Evolutionary conservation across 495 filamentous ascomycete genomes (phyloP).

Genomic region (Cryomyces antarcticus): DNA sequence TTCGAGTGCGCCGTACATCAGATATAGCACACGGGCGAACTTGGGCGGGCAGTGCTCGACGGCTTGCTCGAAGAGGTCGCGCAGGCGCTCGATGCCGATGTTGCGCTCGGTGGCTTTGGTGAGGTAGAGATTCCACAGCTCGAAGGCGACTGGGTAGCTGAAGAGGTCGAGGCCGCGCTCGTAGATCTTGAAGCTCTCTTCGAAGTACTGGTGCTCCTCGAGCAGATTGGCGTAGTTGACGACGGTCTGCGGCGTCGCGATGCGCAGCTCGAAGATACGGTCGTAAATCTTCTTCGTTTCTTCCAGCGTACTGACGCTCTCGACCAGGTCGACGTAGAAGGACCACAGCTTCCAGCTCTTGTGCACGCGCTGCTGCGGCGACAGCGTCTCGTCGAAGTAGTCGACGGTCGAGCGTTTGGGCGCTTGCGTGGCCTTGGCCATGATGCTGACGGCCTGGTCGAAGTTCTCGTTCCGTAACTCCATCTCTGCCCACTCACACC

Average conservation of each 20-base stretch:
- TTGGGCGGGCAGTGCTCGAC: conserved; percentile 87
- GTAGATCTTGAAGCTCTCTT: conserved; percentile 96
- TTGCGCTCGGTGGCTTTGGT: conserved; percentile 93
- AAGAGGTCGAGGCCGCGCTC: conserved; percentile 93
- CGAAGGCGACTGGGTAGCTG: conserved; percentile 92
- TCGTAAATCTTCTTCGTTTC: conserved; percentile 92
- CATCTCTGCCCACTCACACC: conserved; percentile 98
- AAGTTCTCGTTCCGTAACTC: conserved; percentile 91
- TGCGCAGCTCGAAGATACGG: conserved; percentile 91
- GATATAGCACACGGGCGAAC: conserved; percentile 85
- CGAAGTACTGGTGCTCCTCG: conserved; percentile 88
- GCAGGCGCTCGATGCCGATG: conserved; percentile 80
- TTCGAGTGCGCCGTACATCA: conserved; percentile 97
- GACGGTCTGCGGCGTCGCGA: conserved; percentile 93
- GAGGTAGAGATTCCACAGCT: conserved; percentile 95
- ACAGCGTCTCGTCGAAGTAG: conserved; percentile 90
- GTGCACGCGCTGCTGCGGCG: conserved; percentile 89
- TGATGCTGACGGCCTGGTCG: conserved; percentile 80
- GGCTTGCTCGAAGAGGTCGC: conserved; percentile 94
- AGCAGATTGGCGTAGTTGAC: conserved; percentile 96
- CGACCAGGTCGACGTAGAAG: conserved; percentile 97
- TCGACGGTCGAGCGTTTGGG: conserved; percentile 90
- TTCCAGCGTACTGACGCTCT: conserved; percentile 76
- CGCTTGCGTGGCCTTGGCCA: conserved; percentile 91
- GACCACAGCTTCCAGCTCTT: conserved; percentile 99